Conservation (phyloP, 73 alveolate species). For the Uronychia setigera region DNA sequence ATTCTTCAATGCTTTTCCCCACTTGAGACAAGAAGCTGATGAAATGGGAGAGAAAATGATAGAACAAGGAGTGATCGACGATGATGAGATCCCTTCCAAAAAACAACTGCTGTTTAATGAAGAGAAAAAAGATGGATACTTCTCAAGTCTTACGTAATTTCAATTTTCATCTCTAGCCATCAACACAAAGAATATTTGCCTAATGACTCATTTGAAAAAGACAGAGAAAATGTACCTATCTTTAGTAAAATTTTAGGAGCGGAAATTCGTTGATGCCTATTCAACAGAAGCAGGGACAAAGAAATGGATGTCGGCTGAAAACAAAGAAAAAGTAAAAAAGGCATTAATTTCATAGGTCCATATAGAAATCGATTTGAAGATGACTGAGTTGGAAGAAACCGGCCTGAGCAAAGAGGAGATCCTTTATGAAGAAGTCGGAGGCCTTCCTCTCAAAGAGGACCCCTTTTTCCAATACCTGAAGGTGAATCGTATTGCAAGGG, state of each 20-base stretch:
- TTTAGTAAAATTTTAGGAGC: too few species aligned
- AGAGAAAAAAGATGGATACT: not conserved
- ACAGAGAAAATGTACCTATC: too few species aligned
- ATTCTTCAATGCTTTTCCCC: conserved; percentile 75
- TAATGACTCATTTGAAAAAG: too few species aligned
- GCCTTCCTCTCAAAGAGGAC: conserved; percentile 76
- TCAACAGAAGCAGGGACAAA: conserved; percentile 62
- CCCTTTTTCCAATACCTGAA: conserved; percentile 81
- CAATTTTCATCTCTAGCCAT: not conserved
- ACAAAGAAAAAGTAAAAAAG: conserved; percentile 17
- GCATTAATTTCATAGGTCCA: conserved; percentile 32
- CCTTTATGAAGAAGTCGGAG: conserved; percentile 57
- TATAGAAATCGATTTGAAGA: conserved; percentile 52
- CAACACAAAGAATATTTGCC: not conserved
- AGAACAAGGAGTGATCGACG: conserved; percentile 15
- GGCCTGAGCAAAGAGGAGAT: conserved; percentile 84
- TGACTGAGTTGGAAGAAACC: conserved; percentile 77
- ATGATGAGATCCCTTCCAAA: not conserved
- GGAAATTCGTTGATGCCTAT: conserved; percentile 65
- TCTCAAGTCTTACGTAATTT: not conserved
- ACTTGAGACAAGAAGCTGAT: conserved; percentile 21
- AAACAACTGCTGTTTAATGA: not conserved
- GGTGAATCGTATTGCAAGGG: conserved; percentile 71
- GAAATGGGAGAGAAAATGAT: too few species aligned
- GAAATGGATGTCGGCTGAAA: conserved; percentile 56